Percentiles rank a stretch among this genome's conserved stretches.
Conservation (phyloP, 2,329 filamentous ascomycete genomes). For the Diaporthe citri region DNA sequence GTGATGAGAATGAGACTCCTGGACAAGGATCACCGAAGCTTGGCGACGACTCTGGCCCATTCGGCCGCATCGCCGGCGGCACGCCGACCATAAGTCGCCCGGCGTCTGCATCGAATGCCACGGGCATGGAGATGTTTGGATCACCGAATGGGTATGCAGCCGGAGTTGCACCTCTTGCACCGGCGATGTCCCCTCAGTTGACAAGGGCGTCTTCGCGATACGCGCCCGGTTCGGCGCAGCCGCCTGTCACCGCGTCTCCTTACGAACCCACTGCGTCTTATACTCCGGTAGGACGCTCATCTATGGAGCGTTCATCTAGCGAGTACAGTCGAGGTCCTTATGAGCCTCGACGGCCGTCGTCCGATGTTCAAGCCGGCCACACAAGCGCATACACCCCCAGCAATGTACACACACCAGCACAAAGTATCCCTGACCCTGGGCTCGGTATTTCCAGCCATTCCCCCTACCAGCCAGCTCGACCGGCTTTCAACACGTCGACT, state of each 20-base stretch:
- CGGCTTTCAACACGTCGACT: constrained; percentile 40
- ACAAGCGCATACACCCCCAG: constrained; percentile 51
- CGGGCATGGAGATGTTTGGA: constrained; percentile 81
- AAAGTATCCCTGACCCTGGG: constrained; percentile 48
- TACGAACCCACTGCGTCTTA: constrained; percentile 47
- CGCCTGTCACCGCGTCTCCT: constrained; percentile 44
- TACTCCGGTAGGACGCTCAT: constrained; percentile 53
- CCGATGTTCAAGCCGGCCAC: constrained; percentile 53
- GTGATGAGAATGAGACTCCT: constrained; percentile 81
- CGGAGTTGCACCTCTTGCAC: constrained; percentile 49
- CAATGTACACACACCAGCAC: constrained; percentile 46
- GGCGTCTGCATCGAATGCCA: constrained; percentile 73
- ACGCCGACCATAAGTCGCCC: constrained; percentile 81
- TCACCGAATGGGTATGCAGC: constrained; percentile 54
- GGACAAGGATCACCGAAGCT: constrained; percentile 69
- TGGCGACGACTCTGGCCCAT: constrained; percentile 78
- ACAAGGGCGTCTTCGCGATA: constrained; percentile 66
- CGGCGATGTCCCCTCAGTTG: constrained; percentile 51
- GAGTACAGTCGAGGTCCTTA: constrained; percentile 56
- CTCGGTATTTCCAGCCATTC: constrained; percentile 45
- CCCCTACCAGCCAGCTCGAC: constrained; percentile 44
- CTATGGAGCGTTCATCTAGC: constrained; percentile 60
- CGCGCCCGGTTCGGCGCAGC: constrained; percentile 54
- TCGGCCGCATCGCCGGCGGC: constrained; percentile 82
- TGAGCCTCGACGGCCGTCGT: constrained; percentile 56